Base-by-base conservation (phyloP, 1,284 basidiomycete genomes). In the Ceratobasidium sp. region DNA sequence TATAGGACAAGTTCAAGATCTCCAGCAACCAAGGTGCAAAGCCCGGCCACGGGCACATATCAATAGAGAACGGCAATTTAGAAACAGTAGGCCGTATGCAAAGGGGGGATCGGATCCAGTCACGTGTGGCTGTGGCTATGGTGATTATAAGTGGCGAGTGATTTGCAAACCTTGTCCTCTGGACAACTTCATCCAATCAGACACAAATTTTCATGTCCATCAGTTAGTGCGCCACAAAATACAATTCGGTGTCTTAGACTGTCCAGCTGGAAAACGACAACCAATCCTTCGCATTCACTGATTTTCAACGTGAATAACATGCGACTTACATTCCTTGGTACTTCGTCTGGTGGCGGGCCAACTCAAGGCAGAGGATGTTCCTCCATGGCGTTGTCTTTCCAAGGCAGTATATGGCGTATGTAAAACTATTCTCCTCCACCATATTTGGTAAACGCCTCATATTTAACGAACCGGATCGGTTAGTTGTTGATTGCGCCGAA, bases 401-500 rank as follows among this genome's bases (percentile, higher is more conserved):
- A 33, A 23, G 35, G 42, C 17, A 60, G 64, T 53, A n/a, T 74
- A 3, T 74, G 71, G 71, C 47, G 71, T 74, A 39, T 33, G 64
- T 66, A 10, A 1, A 5, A 5, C 20, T 51, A 31, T 33, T 11
- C 20, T n/a, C 15, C 37, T 31, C 26, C 26, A 15, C 33, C 7
- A 23, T 51, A 13, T 33, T 17, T 11, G 33, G 23, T 31, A 4
- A 31, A 2, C 3, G 31, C 23, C 7, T 51, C 23, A 26, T 11
- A n/a, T 47, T 11, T 49, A 23, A 45, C 28, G 13, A 39, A 61
- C 11, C 31, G 20, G 47, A 11, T 39, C 33, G 56, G 23, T 26
- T 31, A 74, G 71, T 74, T n/a, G 35, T 74, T 26, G 71, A 74
- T 37, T 74, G 71, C 26, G 71, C 71, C n/a, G 71, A 74, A 64